Evolutionary conservation across 257 asterid species (phyloP).

Genomic region (Solanum gandarillasii): DNA sequence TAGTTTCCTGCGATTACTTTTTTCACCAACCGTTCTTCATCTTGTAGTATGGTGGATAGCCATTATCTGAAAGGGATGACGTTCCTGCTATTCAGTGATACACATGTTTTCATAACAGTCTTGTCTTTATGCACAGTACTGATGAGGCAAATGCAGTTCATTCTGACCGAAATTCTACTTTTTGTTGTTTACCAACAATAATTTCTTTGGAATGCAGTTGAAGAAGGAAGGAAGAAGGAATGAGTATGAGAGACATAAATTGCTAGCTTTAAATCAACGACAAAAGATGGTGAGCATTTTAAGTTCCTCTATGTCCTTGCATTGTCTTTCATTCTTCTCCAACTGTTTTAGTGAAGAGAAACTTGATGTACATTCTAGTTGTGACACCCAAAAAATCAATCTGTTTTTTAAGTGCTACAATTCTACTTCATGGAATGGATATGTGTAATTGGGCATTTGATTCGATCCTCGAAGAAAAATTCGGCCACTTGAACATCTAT

Average conservation of each 20-base stretch:
- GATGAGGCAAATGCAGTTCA: not conserved
- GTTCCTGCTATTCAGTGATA: not conserved
- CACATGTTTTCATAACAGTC: not conserved
- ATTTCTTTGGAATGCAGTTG: slow-evolving; percentile 35
- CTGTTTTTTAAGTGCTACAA: not conserved
- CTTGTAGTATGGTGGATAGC: not conserved
- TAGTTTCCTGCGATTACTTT: slow-evolving; percentile 4
- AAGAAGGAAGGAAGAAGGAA: slow-evolving; percentile 97
- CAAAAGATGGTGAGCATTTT: slow-evolving; percentile 76
- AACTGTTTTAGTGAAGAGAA: not conserved
- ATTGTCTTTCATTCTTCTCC: not conserved
- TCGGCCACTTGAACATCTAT: not conserved
- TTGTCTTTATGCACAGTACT: not conserved
- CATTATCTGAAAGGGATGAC: not conserved
- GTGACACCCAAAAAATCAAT: not conserved
- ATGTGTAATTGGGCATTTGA: not conserved
- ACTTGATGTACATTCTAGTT: not conserved
- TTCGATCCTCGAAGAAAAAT: not conserved
- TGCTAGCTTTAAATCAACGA: slow-evolving; percentile 94
- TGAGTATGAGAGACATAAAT: slow-evolving; percentile 92
- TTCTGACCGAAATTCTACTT: not conserved
- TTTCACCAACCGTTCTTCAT: not conserved
- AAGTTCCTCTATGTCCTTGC: not conserved
- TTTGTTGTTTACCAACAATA: not conserved
- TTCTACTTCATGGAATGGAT: not conserved